These are phyloP conservation scores for Chlamydomonas sp. DNA, from an alignment of 139 green algal genomes.

Conservation along the genomic window DNA sequence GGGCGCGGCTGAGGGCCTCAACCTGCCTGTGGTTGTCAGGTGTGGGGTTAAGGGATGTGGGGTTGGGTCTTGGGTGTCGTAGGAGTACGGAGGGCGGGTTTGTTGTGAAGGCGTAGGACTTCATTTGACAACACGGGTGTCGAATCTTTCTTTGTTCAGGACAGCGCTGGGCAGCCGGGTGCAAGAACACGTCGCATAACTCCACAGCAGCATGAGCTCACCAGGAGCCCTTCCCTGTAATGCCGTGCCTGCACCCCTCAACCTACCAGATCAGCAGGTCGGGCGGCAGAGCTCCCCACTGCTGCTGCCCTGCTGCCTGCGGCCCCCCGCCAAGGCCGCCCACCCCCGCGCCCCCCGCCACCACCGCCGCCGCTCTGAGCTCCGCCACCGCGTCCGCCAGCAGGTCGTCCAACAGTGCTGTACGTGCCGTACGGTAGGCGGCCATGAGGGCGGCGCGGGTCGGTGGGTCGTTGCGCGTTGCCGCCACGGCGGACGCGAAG, in stretches of 20 bases:
- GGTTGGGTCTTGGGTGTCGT: neutral
- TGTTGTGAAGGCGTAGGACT: too few species aligned
- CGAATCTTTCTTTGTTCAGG: too few species aligned
- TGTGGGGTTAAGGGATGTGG: neutral
- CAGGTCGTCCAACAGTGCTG: neutral
- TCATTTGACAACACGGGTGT: too few species aligned
- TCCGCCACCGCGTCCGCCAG: conserved; percentile 37
- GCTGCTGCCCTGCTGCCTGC: too few species aligned
- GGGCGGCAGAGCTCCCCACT: neutral
- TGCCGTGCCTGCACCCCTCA: too few species aligned
- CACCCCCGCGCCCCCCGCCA: neutral
- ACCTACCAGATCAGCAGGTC: conserved; percentile 14
- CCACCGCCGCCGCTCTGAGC: neutral
- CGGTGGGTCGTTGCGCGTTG: neutral
- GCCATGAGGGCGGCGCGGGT: neutral
- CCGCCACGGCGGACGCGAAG: conserved; percentile 22
- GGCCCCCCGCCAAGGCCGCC: too few species aligned
- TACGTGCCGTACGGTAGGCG: conserved; percentile 26
- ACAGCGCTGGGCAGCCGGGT: too few species aligned
- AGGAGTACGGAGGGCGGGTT: too few species aligned
- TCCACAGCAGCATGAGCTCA: too few species aligned
- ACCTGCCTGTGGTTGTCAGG: conserved; percentile 14
- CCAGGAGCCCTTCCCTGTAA: too few species aligned
- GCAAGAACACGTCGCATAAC: too few species aligned
- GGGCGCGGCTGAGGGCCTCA: conserved; percentile 43